Conservation (phyloP, 2,329 filamentous ascomycete species). For the Paecilomyces formosus region DNA sequence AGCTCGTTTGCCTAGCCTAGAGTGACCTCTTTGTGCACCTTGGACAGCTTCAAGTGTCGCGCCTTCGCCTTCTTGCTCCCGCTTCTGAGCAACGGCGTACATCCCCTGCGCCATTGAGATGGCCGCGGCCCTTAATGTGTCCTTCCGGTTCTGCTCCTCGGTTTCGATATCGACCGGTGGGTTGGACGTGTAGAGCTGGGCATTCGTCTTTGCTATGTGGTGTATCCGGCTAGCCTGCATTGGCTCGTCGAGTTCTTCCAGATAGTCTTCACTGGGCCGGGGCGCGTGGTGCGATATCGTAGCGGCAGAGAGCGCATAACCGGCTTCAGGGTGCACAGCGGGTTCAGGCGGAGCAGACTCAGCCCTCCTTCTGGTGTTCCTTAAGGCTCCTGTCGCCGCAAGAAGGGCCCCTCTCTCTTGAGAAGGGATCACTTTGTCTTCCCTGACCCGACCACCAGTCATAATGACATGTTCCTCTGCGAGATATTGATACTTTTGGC, state of each 20-base stretch:
- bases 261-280: constrained; percentile 34
- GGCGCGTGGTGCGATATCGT: constrained; percentile 53
- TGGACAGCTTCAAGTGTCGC: constrained; percentile 12
- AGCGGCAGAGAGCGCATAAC: constrained; percentile 61
- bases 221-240: constrained; percentile 54
- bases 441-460: constrained; percentile 40
- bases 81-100: constrained; percentile 56
- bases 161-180: constrained; percentile 65
- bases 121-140: constrained; percentile 71
- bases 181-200: constrained; percentile 71
- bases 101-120: constrained; percentile 85
- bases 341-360: constrained; percentile 51
- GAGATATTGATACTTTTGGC: constrained; percentile 8
- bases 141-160: constrained; percentile 65
- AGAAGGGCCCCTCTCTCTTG: constrained; percentile 59
- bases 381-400: constrained; percentile 72
- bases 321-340: constrained; percentile 43
- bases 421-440: constrained; percentile 36
- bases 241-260: constrained; percentile 35
- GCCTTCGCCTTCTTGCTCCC: constrained; percentile 15
- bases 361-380: constrained; percentile 53
- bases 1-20: constrained; percentile 24
- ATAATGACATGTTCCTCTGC: constrained; percentile 53
- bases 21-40: constrained; percentile 27
- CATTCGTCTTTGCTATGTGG: constrained; percentile 59